Evolutionary conservation across 2,329 filamentous ascomycete genomes (phyloP).

Genomic region (Neonectria sp.): DNA sequence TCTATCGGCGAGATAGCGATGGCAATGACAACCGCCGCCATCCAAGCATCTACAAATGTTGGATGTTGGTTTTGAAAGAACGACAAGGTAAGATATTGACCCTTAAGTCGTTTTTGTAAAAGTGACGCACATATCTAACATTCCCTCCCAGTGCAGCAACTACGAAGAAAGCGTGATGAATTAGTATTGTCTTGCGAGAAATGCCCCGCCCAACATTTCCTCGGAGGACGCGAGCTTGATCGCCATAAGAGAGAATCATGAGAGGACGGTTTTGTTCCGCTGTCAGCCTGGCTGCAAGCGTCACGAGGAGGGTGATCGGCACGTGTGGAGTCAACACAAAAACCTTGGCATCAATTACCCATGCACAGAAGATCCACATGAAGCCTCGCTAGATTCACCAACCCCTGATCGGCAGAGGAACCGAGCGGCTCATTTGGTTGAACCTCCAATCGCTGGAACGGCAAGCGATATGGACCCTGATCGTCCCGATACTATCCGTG

Average conservation of each 20-base stretch:
- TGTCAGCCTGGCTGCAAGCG: background rate
- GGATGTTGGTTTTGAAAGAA: too few species aligned
- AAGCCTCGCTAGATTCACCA: background rate
- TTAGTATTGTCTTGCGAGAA: background rate
- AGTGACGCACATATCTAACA: too few species aligned
- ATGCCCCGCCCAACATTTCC: background rate
- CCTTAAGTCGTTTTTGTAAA: too few species aligned
- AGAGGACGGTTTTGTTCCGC: background rate
- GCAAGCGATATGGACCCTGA: background rate
- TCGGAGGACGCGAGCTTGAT: background rate
- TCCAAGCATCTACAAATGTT: too few species aligned
- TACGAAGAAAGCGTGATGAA: background rate
- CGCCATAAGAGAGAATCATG: background rate
- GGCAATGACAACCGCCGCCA: too few species aligned
- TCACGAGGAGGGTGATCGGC: background rate
- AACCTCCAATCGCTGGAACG: background rate
- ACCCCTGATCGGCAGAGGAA: conserved; percentile 1
- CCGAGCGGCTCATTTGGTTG: background rate
- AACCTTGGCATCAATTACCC: background rate
- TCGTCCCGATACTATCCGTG: background rate
- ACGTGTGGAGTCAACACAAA: background rate
- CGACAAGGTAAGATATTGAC: too few species aligned
- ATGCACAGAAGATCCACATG: background rate
- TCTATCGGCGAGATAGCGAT: too few species aligned
- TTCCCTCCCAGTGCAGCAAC: too few species aligned